These are phyloP conservation scores for Hypoxylon sp. DNA, from an alignment of 2,329 filamentous ascomycete species.

Conservation along the genomic window DNA sequence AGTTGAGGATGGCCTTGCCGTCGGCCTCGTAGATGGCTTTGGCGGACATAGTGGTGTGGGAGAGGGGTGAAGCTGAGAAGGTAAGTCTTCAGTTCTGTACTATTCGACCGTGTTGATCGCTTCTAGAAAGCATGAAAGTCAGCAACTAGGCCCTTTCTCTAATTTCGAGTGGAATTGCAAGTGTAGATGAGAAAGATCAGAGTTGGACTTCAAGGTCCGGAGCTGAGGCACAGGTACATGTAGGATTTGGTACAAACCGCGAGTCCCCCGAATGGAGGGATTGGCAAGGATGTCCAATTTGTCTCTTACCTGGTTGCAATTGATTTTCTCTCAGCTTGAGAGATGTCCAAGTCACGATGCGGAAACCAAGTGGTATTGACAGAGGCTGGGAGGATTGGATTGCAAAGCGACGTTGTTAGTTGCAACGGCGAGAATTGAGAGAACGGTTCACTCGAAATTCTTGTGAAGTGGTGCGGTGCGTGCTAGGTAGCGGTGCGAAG, in stretches of 20 bases:
- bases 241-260: conserved; percentile 26
- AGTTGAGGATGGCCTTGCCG: conserved; percentile 99
- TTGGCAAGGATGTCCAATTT: conserved; percentile 23
- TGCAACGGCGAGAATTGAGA: conserved; percentile 27
- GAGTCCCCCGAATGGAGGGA: conserved; percentile 20
- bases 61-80: conserved; percentile 44
- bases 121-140: conserved; percentile 42
- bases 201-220: conserved; percentile 20
- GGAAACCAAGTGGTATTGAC: conserved; percentile 28
- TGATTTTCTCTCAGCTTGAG: conserved; percentile 45
- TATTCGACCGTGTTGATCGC: conserved; percentile 38
- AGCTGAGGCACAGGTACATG: conserved; percentile 29
- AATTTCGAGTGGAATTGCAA: conserved; percentile 35
- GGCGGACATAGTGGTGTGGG: conserved; percentile 79
- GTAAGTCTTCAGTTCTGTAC: conserved; percentile 49
- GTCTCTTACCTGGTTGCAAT: conserved; percentile 41
- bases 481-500: conserved; percentile 29
- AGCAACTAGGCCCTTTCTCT: conserved; percentile 40
- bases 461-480: conserved; percentile 37
- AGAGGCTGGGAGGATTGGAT: conserved; percentile 27
- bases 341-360: conserved; percentile 45
- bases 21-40: conserved; percentile 99
- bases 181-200: conserved; percentile 30
- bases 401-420: conserved; percentile 25
- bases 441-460: conserved; percentile 37